Evolutionary conservation across 805 yeast species (phyloP).

Genomic region (Kuraishia floccosa): DNA sequence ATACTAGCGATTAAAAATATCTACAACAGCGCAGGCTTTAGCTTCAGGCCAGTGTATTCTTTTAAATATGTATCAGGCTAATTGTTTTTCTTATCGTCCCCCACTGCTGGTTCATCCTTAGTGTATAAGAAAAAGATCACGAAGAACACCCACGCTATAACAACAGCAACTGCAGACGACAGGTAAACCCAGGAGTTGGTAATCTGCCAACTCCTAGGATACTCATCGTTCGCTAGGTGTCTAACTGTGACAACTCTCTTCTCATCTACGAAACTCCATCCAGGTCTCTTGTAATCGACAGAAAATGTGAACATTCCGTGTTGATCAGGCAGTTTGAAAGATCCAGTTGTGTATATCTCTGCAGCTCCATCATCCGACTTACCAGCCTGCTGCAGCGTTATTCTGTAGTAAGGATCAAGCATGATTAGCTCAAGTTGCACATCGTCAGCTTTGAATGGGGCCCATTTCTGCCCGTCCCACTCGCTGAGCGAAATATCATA

Average conservation of each 20-base stretch:
- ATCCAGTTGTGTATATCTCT: conserved; percentile 36
- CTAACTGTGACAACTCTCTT: conserved; percentile 71
- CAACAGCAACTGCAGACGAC: conserved; percentile 58
- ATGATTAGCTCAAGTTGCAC: conserved; percentile 77
- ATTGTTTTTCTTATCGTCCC: conserved; percentile 9
- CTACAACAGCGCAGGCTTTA: no score
- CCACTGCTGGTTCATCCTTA: conserved; percentile 5
- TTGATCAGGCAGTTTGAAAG: conserved; percentile 81
- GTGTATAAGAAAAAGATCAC: conserved; percentile 45
- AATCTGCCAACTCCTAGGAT: conserved; percentile 85
- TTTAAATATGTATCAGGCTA: neutral
- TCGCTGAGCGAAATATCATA: conserved; percentile 41
- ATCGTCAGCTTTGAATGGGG: conserved; percentile 49
- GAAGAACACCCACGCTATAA: conserved; percentile 67
- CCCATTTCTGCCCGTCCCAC: conserved; percentile 48
- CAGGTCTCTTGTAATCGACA: conserved; percentile 69
- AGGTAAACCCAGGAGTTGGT: conserved; percentile 90
- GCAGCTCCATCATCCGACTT: conserved; percentile 22
- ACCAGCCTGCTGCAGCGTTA: conserved; percentile 40
- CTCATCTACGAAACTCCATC: conserved; percentile 57
- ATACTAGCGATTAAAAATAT: no score
- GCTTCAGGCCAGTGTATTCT: neutral
- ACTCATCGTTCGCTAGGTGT: conserved; percentile 94
- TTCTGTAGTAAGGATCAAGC: conserved; percentile 92
- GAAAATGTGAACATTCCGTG: conserved; percentile 92